Evolutionary conservation across 1,139 yeast genomes (phyloP), one percentile per base, ranked within the genome.

Genomic region (Candida sp.): DNA sequence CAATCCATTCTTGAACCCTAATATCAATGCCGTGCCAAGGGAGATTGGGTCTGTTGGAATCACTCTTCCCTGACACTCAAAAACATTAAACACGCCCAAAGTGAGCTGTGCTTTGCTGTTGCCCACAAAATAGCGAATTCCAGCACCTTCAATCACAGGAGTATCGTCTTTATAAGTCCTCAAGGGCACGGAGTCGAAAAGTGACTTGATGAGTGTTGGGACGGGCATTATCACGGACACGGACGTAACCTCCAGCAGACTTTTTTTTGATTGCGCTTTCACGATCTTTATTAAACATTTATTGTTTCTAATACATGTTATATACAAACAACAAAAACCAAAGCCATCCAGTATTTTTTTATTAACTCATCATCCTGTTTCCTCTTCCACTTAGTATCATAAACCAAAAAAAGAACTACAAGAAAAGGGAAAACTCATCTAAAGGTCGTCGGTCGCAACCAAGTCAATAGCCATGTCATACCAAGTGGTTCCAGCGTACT

Each of bases 401-500:
- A 7, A 28, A 28, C 12, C 28, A 22, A 42, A 32, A 28, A 31
- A 40, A 26, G 31, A 33, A 42, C 48, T 48, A 25, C n/a, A 26
- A 42, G 22, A 23, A 43, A 30, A 12, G 11, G 35, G 17, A 25
- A 38, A 25, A 8, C 41, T 17, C 45, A 25, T 38, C 41, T 54
- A 58, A 45, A 55, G 53, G 50, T 84, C 88, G 42, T 83, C 88
- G 48, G 81, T 85, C 30, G 86, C 85, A 42, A 81, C 78, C 64
- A 89, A 77, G 52, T 84, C 84, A 55, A 84, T 76, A 51, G 82
- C 75, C 77, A 88, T 67, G 62, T 88, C 91, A 58, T 78, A 77
- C 96, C 96, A 90, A 39, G 72, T 72, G 32, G 72, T 80, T 37
- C 83, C 87, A 30, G 83, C 96, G 67, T 78, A 81, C 51, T 75